Evolutionary conservation across 1,139 yeast genomes (phyloP).

Genomic region (Hemisphaericaspora xylofermentans): DNA sequence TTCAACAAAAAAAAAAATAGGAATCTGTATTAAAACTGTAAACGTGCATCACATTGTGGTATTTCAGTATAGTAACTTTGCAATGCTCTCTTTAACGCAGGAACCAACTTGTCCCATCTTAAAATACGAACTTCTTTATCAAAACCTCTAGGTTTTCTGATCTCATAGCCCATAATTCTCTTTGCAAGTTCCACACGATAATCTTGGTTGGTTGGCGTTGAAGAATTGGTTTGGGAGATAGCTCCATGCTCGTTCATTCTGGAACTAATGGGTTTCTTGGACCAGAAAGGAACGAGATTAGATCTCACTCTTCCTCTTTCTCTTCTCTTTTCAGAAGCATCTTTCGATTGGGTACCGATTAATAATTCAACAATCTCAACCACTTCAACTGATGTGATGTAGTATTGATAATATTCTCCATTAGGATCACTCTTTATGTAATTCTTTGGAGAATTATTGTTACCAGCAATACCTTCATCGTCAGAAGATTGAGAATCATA

Average conservation of each 20-base stretch:
- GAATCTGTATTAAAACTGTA: constrained; percentile 5
- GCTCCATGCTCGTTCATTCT: constrained; percentile 34
- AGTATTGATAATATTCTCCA: constrained; percentile 38
- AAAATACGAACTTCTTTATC: constrained; percentile 65
- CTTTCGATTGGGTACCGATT: constrained; percentile 48
- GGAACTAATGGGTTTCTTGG: constrained; percentile 56
- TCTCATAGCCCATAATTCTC: constrained; percentile 64
- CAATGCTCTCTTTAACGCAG: constrained; percentile 60
- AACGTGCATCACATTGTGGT: constrained; percentile 23
- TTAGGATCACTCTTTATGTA: constrained; percentile 18
- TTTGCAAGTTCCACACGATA: constrained; percentile 57
- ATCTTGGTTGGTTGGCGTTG: constrained; percentile 35
- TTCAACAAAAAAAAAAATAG: not conserved
- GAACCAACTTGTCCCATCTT: constrained; percentile 58
- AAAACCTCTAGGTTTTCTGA: constrained; percentile 64
- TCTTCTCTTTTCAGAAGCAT: constrained; percentile 51
- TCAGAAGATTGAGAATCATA: constrained; percentile 21
- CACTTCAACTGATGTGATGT: constrained; percentile 66
- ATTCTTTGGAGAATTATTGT: constrained; percentile 14
- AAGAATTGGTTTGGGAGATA: constrained; percentile 3
- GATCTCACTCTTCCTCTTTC: constrained; percentile 66
- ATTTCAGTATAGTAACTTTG: constrained; percentile 64
- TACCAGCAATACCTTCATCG: constrained; percentile 17
- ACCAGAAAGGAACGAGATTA: constrained; percentile 69
- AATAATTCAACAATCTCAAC: constrained; percentile 61